These are phyloP conservation scores for Blastosporella zonata DNA, from an alignment of 1,284 basidiomycete species.

Conservation along the genomic window DNA sequence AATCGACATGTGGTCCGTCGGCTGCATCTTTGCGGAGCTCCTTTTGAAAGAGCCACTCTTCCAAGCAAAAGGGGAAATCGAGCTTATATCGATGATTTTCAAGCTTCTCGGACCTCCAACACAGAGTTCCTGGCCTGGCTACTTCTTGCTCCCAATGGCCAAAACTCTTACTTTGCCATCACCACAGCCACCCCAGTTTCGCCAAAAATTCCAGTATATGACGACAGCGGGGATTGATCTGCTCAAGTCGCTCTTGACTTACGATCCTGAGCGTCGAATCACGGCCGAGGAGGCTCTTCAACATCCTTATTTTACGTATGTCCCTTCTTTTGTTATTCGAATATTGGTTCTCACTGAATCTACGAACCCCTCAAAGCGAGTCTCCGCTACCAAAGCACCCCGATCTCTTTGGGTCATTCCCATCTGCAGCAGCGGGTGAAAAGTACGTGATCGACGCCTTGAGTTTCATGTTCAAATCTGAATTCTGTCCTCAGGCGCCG, in stretches of 20 bases:
- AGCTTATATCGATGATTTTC: conserved; percentile 92
- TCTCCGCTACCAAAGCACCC: conserved; percentile 95
- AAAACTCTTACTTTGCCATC: conserved; percentile 78
- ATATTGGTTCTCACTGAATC: conserved; percentile 11
- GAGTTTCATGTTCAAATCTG: conserved; percentile 1
- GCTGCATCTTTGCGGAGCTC: conserved; percentile 97
- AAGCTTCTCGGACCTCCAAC: conserved; percentile 90
- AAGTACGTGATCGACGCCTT: conserved; percentile 52
- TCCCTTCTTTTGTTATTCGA: conserved; percentile 14
- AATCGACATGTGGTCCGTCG: conserved; percentile 99
- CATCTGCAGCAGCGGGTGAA: conserved; percentile 95
- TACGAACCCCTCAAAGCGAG: conserved; percentile 68
- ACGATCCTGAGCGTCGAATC: conserved; percentile 85
- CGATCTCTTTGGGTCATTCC: conserved; percentile 96
- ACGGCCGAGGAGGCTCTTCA: conserved; percentile 84
- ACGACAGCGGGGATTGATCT: conserved; percentile 85
- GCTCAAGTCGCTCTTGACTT: conserved; percentile 79
- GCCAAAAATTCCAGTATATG: conserved; percentile 78
- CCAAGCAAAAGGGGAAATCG: conserved; percentile 93
- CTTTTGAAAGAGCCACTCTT: conserved; percentile 92
- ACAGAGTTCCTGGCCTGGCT: conserved; percentile 84
- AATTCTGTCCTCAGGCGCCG: conserved; percentile 49
- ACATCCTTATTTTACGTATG: conserved; percentile 91
- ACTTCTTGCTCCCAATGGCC: conserved; percentile 72
- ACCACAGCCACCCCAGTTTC: conserved; percentile 69